A percentile compares a stretch with the other conserved stretches of the same genome.
Conservation (phyloP, 192 early-diverging fungal species). For the Coemansia sp. region DNA sequence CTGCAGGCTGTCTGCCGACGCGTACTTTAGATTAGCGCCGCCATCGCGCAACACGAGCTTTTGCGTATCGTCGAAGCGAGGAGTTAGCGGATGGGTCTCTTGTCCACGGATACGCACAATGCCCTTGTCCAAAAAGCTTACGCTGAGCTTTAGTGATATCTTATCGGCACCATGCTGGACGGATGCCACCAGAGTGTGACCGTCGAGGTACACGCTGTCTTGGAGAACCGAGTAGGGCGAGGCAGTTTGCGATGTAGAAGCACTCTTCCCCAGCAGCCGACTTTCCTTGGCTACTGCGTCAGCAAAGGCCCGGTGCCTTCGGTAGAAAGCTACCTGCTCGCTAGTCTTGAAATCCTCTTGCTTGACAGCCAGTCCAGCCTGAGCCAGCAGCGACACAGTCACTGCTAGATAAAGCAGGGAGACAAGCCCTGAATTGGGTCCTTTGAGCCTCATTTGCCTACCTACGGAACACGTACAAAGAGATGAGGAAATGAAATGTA, state of each 20-base stretch:
- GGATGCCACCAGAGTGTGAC: conserved; percentile 25
- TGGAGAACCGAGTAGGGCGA: conserved; percentile 67
- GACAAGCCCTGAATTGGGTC: background rate
- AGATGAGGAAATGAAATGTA: background rate
- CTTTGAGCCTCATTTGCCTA: conserved; percentile 13
- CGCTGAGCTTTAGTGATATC: conserved; percentile 36
- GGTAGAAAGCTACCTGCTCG: conserved; percentile 82
- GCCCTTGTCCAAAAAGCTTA: conserved; percentile 59
- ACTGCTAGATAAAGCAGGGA: conserved; percentile 23
- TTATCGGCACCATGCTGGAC: conserved; percentile 27
- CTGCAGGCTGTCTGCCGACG: conserved; percentile 19
- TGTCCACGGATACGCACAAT: conserved; percentile 61
- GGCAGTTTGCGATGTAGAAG: conserved; percentile 11
- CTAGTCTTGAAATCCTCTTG: conserved; percentile 90
- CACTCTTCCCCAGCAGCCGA: conserved; percentile 15
- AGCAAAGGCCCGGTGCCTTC: conserved; percentile 82
- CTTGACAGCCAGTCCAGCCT: conserved; percentile 59
- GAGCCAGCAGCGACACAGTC: conserved; percentile 16
- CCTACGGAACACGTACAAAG: background rate
- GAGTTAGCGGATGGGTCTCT: conserved; percentile 63
- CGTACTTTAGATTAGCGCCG: conserved; percentile 24
- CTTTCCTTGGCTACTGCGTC: conserved; percentile 55
- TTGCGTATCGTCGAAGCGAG: conserved; percentile 68
- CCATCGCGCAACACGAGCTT: conserved; percentile 58
- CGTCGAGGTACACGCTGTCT: conserved; percentile 57